Evolutionary conservation across 2,329 filamentous ascomycete genomes (phyloP).

Genomic region (Myriosclerotinia curreyana): DNA sequence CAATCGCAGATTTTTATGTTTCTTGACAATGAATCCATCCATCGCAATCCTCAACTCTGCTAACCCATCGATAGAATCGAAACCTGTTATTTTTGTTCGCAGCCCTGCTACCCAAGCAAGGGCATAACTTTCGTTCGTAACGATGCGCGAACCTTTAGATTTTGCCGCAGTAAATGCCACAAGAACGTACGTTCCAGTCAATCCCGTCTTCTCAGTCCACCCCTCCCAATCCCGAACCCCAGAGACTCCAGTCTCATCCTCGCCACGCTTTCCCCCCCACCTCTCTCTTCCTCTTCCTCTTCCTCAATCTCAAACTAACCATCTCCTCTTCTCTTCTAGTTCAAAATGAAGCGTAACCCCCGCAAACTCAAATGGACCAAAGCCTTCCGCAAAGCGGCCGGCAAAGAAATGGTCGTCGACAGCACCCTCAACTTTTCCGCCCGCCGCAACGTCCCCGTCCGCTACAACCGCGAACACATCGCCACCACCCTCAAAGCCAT

Average conservation of each 20-base stretch:
- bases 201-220: no score
- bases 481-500: conserved; percentile 87
- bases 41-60: conserved; percentile 1
- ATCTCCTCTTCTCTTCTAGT: conserved; percentile 47
- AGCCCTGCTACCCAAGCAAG: conserved; percentile 63
- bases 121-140: conserved; percentile 47
- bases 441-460: conserved; percentile 87
- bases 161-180: conserved; percentile 54
- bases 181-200: conserved; percentile 33
- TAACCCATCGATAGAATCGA: conserved; percentile 22
- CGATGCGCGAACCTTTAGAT: conserved; percentile 52
- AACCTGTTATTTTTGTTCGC: conserved; percentile 61
- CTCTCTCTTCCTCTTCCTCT: no score
- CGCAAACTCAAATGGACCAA: conserved; percentile 98
- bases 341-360: conserved; percentile 98
- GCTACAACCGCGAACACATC: conserved; percentile 92
- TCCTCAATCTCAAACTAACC: neutral
- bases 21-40: neutral
- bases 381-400: conserved; percentile 78
- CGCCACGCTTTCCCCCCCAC: no score
- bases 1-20: neutral
- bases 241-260: neutral
- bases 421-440: conserved; percentile 88
- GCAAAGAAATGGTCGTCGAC: conserved; percentile 90
- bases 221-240: neutral